Conservation (phyloP, 2,329 filamentous ascomycete genomes). For the Boeremia exigua region DNA sequence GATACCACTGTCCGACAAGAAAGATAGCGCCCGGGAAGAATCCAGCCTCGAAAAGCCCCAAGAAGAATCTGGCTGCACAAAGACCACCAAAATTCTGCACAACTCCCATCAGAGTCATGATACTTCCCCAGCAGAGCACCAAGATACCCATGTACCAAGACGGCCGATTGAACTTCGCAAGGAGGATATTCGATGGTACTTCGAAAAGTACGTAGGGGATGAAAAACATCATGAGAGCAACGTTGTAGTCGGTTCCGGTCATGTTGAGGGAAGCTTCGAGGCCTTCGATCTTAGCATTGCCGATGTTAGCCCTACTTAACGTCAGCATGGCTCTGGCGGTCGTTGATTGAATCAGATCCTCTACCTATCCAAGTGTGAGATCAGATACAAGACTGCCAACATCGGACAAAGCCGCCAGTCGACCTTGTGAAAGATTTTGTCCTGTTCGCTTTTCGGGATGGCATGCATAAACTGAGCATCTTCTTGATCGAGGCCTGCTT, state of each 20-base stretch:
- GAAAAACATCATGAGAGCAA: conserved; percentile 68
- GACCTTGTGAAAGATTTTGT: conserved; percentile 33
- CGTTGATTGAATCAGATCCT: not conserved
- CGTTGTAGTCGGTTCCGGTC: conserved; percentile 65
- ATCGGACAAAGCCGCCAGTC: conserved; percentile 32
- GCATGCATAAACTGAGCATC: conserved; percentile 36
- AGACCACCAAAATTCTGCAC: conserved; percentile 54
- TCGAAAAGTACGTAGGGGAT: conserved; percentile 51
- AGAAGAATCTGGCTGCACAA: conserved; percentile 52
- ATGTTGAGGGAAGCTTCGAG: conserved; percentile 30
- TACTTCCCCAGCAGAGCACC: conserved; percentile 52
- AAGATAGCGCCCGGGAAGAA: conserved; percentile 47
- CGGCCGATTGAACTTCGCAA: conserved; percentile 62
- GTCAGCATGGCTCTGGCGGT: not conserved
- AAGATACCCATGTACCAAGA: conserved; percentile 42
- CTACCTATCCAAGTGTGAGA: conserved; percentile 38
- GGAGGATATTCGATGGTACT: conserved; percentile 62
- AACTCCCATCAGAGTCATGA: conserved; percentile 53
- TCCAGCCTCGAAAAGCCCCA: conserved; percentile 33
- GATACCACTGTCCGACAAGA: conserved; percentile 66
- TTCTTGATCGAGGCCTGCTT: conserved; percentile 26
- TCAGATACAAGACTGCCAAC: conserved; percentile 34
- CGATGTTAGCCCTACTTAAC: conserved; percentile 41
- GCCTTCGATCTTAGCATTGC: conserved; percentile 53
- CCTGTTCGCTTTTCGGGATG: conserved; percentile 29